Conservation (phyloP, 257 asterid genomes). For the Fraxinus quadrangulata region DNA sequence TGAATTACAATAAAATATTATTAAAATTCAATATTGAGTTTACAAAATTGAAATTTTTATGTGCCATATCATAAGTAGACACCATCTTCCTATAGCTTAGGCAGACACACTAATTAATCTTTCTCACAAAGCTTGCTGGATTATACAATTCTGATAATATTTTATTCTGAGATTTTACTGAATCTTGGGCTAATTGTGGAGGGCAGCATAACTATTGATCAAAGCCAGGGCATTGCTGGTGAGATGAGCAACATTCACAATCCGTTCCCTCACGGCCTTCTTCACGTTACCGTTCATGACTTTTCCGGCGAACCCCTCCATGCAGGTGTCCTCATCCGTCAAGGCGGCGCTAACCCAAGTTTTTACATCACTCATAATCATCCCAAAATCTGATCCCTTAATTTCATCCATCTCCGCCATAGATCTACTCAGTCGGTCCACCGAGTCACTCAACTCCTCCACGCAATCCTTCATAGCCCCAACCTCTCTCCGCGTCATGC, state of each 20-base stretch:
- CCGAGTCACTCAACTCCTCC: conserved; percentile 46
- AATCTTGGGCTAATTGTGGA: conserved; percentile 29
- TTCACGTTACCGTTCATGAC: conserved; percentile 39
- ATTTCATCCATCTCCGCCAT: conserved; percentile 50
- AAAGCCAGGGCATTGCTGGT: conserved; percentile 77
- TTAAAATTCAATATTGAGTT: no score
- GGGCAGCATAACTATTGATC: conserved; percentile 47
- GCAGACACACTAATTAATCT: no score
- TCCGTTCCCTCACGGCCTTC: conserved; percentile 37
- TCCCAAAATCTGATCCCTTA: conserved; percentile 37
- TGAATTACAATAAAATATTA: not conserved
- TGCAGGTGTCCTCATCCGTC: conserved; percentile 72
- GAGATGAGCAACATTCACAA: conserved; percentile 56
- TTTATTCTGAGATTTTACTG: not conserved
- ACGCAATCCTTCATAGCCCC: conserved; percentile 68
- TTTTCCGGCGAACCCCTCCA: conserved; percentile 62
- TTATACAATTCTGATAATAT: no score
- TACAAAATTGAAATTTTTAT: no score
- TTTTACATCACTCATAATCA: conserved; percentile 48
- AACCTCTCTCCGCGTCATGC: conserved; percentile 51
- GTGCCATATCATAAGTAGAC: no score
- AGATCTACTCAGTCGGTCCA: conserved; percentile 41
- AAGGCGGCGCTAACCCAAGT: conserved; percentile 91
- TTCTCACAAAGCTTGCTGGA: no score
- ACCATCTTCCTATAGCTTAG: no score